Evolutionary conservation across 1,284 basidiomycete genomes (phyloP), one percentile per base, ranked within the genome.

Genomic region (Termitomyces sp.): DNA sequence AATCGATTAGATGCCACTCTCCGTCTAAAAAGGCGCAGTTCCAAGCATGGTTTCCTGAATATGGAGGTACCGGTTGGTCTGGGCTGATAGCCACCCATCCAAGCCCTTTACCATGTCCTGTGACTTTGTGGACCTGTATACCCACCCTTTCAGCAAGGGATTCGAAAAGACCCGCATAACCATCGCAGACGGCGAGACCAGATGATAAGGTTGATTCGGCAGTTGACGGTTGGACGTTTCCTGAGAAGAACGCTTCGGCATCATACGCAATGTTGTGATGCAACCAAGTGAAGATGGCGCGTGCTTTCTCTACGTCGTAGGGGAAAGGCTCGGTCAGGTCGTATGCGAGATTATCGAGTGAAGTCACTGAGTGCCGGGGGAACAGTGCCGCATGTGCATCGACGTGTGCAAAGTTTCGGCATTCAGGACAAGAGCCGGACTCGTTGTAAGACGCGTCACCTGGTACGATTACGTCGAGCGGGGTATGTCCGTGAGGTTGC

Each of bases 141-240:
- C 72, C 73, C 7, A 69, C 66, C 6, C 61, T 55, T 49, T 68
- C 64, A n/a, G 70, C 70, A 24, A 77, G 64, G 41, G 60, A 56
- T 35, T 62, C 57, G 57, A 75, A 76, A 33, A 77, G 58, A 1
- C 72, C 73, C 2, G 74, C 71, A 56, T 75, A 76, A 7, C 75
- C 75, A 47, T 74, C 74, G 52, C 75, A 77, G 5, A 76, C 74
- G 24, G 74, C 75, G 3, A 75, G 61, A 4, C 75, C 75, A 34
- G 71, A 70, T 1, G 60, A 59, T 0, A 76, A 60, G 6, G 71
- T 73, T 6, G 66, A 66, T 43, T 71, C 67, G 14, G 72, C 60
- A 1, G 72, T 69, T 1, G 67, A 60, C 31, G 58, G 50, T 44
- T 64, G 58, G 41, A 76, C 38, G 49, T 72, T 72, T 21, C 72